A percentile compares a stretch with the other conserved stretches of the same genome.
Conservation (phyloP, 2,329 filamentous ascomycete species). For the Cladophialophora immunda region DNA sequence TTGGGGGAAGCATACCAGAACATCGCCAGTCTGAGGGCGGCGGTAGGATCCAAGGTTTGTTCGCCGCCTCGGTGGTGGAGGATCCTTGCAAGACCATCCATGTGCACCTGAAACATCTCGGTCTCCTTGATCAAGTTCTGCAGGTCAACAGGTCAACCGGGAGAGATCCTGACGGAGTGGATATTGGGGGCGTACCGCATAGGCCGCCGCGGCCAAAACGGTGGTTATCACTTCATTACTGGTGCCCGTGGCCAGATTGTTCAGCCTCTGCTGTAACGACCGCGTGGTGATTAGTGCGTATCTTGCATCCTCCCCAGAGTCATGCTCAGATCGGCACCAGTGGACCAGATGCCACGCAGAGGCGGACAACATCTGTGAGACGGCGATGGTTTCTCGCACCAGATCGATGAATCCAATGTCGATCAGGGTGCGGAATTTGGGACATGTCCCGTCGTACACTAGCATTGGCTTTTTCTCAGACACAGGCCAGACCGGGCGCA, state of each 20-base stretch:
- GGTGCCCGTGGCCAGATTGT: constrained; percentile 15
- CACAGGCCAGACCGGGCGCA: not conserved
- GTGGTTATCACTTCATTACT: constrained; percentile 19
- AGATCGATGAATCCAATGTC: constrained; percentile 21
- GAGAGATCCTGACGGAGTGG: not conserved
- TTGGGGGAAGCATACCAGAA: constrained; percentile 11
- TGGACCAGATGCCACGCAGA: constrained; percentile 21
- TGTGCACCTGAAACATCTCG: constrained; percentile 10
- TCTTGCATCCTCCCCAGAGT: constrained; percentile 16
- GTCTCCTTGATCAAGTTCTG: constrained; percentile 17
- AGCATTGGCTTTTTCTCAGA: not conserved
- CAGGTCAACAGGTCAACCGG: not conserved
- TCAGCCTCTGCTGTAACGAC: constrained; percentile 14
- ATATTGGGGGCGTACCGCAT: constrained; percentile 9
- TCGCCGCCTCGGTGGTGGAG: constrained; percentile 15
- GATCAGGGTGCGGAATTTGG: constrained; percentile 19
- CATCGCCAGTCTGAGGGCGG: constrained; percentile 8
- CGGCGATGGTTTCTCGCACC: constrained; percentile 16
- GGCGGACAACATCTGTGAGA: constrained; percentile 21
- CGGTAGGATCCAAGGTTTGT: constrained; percentile 7
- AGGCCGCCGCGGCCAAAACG: constrained; percentile 15
- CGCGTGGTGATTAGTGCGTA: constrained; percentile 16
- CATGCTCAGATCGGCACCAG: constrained; percentile 7
- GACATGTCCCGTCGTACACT: constrained; percentile 22
- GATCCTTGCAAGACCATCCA: constrained; percentile 14